Percentiles rank a stretch among this genome's conserved stretches.
Conservation (phyloP, 2,329 filamentous ascomycete species). For the Colletotrichum sublineola region DNA sequence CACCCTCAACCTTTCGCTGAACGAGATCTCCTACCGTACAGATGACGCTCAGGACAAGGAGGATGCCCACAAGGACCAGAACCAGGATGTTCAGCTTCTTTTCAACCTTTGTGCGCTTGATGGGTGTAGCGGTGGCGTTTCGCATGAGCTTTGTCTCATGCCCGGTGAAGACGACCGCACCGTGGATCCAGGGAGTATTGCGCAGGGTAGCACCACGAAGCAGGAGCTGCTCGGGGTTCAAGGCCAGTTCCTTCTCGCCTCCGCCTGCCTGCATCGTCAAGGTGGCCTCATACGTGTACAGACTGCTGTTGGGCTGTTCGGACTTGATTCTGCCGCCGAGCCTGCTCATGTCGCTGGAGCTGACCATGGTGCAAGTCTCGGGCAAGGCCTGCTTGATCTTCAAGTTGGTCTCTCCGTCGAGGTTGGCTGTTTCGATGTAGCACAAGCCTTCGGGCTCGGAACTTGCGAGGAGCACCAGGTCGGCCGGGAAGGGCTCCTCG, state of each 20-base stretch:
- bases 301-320: constrained; percentile 97
- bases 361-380: constrained; percentile 90
- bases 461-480: constrained; percentile 90
- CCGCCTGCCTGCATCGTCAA: constrained; percentile 91
- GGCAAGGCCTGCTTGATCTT: constrained; percentile 99
- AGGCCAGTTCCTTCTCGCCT: constrained; percentile 90
- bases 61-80: constrained; percentile 86
- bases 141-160: constrained; percentile 99
- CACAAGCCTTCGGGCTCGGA: constrained; percentile 98
- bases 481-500: constrained; percentile 94
- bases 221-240: constrained; percentile 93
- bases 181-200: constrained; percentile 98
- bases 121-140: constrained; percentile 95
- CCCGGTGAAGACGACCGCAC: constrained; percentile 95
- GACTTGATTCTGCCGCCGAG: constrained; percentile 89
- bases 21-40: constrained; percentile 93
- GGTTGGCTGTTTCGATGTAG: constrained; percentile 98
- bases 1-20: constrained; percentile 73
- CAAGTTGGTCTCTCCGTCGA: constrained; percentile 97
- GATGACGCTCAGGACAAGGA: constrained; percentile 87
- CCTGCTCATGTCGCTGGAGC: constrained; percentile 85
- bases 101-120: constrained; percentile 97
- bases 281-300: constrained; percentile 98
- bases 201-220: constrained; percentile 92
- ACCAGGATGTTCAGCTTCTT: constrained; percentile 94